Evolutionary conservation across 2,329 filamentous ascomycete genomes (phyloP), one percentile per base, ranked within the genome.

Genomic region (Sarocladium kiliense): DNA sequence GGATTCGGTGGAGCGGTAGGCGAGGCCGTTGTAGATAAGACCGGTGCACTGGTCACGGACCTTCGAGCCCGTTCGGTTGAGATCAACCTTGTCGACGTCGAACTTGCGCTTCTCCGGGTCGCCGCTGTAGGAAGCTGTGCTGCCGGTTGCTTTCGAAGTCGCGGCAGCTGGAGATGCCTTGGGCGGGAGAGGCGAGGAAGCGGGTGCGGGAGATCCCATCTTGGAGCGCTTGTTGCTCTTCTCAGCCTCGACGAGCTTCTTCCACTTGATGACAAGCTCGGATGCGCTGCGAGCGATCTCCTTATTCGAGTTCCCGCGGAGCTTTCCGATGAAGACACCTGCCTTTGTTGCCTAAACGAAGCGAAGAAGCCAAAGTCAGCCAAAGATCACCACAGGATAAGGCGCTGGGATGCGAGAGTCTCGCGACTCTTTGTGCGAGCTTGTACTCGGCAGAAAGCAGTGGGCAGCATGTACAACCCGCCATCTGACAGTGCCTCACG

Each of bases 1-100:
- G 26, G 88, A 83, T 69, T 88, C 87, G 56, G 84, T 81, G 47
- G 88, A 91, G 59, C 81, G 80, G 67, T 77, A 87, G 6, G 82
- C 81, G 18, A 99, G 79, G 16, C 92, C 94, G 65, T 99, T 94
- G 76, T 97, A 99, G 70, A 99, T 82, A 42, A 99, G 81, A 51
- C 91, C 91, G 59, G 97, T 86, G 69, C 89, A 96, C 66, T 85
- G 87, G 74, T 97, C 89, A 57, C 94, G 88, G 19, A 82, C 81
- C 56, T 79, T 74, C 57, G 87, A 86, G 49, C 85, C 85, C 16
- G 91, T 97, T 54, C 91, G 82, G 61, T 86, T 83, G 63, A 83
- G 82, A 64, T 92, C 85, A 54, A 96, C 84, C 39, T 86, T 86
- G 69, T 97, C 94, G n/a, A 78, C 80, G 63, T 87, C 87, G 75